Evolutionary conservation across 805 yeast genomes (phyloP), one percentile per base, ranked within the genome.

Genomic region (Schwanniomyces polymorphus): DNA sequence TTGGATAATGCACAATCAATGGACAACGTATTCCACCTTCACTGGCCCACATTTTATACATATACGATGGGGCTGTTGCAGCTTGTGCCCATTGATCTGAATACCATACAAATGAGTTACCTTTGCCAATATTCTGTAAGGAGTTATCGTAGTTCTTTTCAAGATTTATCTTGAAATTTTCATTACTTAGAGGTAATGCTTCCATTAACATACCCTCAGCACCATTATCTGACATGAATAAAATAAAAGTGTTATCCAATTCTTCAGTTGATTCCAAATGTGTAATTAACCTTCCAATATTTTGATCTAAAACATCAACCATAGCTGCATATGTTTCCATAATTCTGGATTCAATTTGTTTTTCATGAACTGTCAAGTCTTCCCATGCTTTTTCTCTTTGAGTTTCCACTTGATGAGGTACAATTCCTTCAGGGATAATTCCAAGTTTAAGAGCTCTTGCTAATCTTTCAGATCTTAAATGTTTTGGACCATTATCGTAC

Each of bases 11-110:
- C 5, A 80, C 54, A 43, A 82, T 72, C 48, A 79, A 62, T 0
- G 85, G 86, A 56, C 82, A 79, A 17, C 82, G 71, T 21, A 80
- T 76, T 8, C 85, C 86, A 23, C 85, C 86, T 58, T 82, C 85
- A 4, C 79, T 67, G 3, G 82, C 75, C 78, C 81, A 81, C 70
- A 74, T 73, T 56, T 81, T 81, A 59, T 71, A 79, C 76, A 77
- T 76, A 46, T 71, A 69, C 12, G 74, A 62, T 1, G 84, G 85
- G 1, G 84, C 81, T 16, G 84, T 80, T 2, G 84, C 80, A 8
- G 85, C 85, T 52, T 80, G 84, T 0, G 85, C 84, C 84, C 84
- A 80, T 56, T 78, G 74, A 46, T 79, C 82, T 1, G 78, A 75
- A 51, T 80, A 80, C 73, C 75, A 76, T 7, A 70, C 75, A 55